Conservation (phyloP, 2,329 filamentous ascomycete species). For the Acephala macrosclerotiorum region DNA sequence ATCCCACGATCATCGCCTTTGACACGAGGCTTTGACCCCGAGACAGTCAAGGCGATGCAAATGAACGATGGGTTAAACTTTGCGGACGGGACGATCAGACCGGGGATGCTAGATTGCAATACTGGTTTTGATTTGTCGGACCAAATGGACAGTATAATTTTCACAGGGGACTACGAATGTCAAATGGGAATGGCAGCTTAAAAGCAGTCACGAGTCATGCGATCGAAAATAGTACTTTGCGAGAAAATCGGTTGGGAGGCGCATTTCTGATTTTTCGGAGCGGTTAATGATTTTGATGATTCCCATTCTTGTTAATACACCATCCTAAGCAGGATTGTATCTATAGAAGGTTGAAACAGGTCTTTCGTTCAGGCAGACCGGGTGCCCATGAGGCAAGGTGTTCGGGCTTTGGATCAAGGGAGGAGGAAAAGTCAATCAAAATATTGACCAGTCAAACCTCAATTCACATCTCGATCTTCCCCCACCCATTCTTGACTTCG, state of each 20-base stretch:
- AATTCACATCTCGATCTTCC: not conserved
- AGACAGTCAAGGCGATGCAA: constrained; percentile 34
- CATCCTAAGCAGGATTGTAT: not conserved
- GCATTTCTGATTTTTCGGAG: not conserved
- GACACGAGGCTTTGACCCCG: constrained; percentile 24
- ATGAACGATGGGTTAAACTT: constrained; percentile 35
- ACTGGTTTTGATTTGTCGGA: constrained; percentile 11
- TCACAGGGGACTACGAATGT: constrained; percentile 25
- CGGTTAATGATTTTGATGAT: constrained; percentile 11
- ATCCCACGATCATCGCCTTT: constrained; percentile 30
- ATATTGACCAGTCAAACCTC: not conserved
- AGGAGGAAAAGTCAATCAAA: constrained; percentile 1
- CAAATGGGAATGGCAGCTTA: constrained; percentile 22
- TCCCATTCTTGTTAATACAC: constrained; percentile 20
- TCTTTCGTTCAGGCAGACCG: not conserved
- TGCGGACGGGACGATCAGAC: constrained; percentile 30
- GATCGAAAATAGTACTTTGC: not conserved
- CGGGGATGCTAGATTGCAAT: constrained; percentile 25
- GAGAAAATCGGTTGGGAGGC: not conserved
- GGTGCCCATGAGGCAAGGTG: not conserved
- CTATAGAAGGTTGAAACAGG: constrained; percentile 8
- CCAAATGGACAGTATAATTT: constrained; percentile 29
- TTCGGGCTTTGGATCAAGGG: not conserved
- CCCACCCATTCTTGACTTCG: not conserved
- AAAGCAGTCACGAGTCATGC: not conserved